These are phyloP conservation scores for Fusarium sp. DNA, from an alignment of 2,329 filamentous ascomycete genomes.

Conservation along the genomic window DNA sequence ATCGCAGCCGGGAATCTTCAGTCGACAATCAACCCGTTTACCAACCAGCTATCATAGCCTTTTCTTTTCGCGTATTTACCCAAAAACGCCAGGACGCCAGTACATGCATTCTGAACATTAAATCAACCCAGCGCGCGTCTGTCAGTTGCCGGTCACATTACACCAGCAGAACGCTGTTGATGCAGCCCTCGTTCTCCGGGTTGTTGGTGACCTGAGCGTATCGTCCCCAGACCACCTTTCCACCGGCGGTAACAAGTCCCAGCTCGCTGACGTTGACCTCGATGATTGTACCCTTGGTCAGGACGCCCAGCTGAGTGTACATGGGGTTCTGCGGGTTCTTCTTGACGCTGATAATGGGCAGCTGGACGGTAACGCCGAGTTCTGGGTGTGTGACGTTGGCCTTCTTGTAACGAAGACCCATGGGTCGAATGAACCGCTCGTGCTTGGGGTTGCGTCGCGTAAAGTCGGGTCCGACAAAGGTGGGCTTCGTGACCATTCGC, in stretches of 20 bases:
- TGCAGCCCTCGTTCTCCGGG: conserved; percentile 62
- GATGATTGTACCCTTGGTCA: conserved; percentile 85
- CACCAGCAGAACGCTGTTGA: conserved; percentile 48
- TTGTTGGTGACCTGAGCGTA: conserved; percentile 73
- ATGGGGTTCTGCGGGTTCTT: conserved; percentile 85
- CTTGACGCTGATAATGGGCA: conserved; percentile 81
- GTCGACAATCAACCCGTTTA: conserved; percentile 48
- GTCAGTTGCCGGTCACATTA: conserved; percentile 30
- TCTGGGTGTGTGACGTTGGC: conserved; percentile 79
- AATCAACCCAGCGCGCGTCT: conserved; percentile 28
- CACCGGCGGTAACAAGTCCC: conserved; percentile 89
- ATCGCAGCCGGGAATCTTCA: conserved; percentile 49
- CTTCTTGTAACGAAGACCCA: conserved; percentile 68
- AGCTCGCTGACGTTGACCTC: conserved; percentile 96
- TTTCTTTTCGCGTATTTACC: conserved; percentile 41
- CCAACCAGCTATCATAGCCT: conserved; percentile 38
- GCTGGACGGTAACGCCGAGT: conserved; percentile 88
- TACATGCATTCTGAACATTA: conserved; percentile 48
- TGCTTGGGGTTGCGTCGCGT: conserved; percentile 89
- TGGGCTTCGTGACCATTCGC: conserved; percentile 73
- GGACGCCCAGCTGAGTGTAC: conserved; percentile 92
- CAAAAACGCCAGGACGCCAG: conserved; percentile 49
- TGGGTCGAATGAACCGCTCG: conserved; percentile 69
- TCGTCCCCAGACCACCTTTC: conserved; percentile 94
- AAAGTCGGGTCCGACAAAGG: conserved; percentile 91